Conservation (phyloP, 257 asterid genomes). For the Thymus mandschuricus region DNA sequence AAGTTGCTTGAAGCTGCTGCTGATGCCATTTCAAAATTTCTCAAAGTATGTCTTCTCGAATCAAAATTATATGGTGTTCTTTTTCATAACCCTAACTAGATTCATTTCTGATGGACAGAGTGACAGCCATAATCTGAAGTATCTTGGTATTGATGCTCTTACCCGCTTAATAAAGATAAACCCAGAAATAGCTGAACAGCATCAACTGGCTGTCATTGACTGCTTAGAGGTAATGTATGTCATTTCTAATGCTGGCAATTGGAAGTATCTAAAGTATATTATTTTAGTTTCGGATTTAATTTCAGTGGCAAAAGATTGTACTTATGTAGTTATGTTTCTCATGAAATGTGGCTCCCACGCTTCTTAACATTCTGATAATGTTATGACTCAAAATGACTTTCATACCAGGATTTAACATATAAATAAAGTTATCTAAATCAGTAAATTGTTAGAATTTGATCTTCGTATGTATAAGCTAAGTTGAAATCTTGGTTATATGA, state of each 20-base stretch:
- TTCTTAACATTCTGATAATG: constrained; percentile 1
- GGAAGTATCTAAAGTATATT: background rate
- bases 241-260: constrained; percentile 23
- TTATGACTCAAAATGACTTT: background rate
- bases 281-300: too few relatives aligned
- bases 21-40: constrained; percentile 80
- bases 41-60: constrained; percentile 60
- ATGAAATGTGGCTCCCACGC: background rate
- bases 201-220: constrained; percentile 96
- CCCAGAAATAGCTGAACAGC: constrained; percentile 96
- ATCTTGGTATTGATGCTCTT: constrained; percentile 98
- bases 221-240: constrained; percentile 82
- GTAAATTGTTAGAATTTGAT: background rate
- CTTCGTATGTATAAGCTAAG: background rate
- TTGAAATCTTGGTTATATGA: background rate
- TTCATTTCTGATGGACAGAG: constrained; percentile 62
- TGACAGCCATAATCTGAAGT: constrained; percentile 96
- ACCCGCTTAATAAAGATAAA: constrained; percentile 91
- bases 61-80: constrained; percentile 20
- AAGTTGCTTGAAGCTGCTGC: constrained; percentile 92
- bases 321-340: constrained; percentile 26
- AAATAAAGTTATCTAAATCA: background rate
- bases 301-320: background rate
- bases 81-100: constrained; percentile 16
- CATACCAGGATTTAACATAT: background rate